Evolutionary conservation across 176 grass and related monocot species (phyloP).

Genomic region (Triticum timopheevii): DNA sequence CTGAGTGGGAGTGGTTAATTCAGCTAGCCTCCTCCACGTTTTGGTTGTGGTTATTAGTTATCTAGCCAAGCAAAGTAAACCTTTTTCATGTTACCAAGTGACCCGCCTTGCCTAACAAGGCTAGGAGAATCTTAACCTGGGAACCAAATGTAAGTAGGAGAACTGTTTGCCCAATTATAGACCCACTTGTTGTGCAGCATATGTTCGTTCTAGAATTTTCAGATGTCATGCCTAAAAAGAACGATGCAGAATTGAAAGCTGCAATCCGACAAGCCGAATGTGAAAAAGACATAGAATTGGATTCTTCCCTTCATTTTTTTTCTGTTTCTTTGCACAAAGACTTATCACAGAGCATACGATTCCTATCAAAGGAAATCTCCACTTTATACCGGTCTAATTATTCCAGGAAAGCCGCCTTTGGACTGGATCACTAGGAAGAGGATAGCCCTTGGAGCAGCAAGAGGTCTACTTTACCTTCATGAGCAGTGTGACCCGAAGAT

Average conservation of each 20-base stretch:
- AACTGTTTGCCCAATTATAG: slow-evolving; percentile 11
- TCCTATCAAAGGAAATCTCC: slow-evolving; percentile 34
- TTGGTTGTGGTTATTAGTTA: not conserved
- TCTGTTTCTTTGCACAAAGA: slow-evolving; percentile 7
- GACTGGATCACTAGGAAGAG: slow-evolving; percentile 88
- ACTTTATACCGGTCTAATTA: slow-evolving; percentile 35
- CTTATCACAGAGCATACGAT: slow-evolving; percentile 33
- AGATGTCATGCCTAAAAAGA: slow-evolving; percentile 20
- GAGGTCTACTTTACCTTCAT: slow-evolving; percentile 91
- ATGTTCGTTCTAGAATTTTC: slow-evolving; percentile 29
- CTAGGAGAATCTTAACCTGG: slow-evolving; percentile 2
- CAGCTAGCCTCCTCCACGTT: not conserved
- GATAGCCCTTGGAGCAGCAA: slow-evolving; percentile 82
- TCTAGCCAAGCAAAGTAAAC: not conserved
- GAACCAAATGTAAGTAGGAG: not conserved
- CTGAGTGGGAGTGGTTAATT: not conserved
- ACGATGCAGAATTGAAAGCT: slow-evolving; percentile 20
- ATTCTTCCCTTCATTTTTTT: slow-evolving; percentile 29
- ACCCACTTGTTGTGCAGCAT: slow-evolving; percentile 23
- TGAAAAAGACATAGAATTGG: slow-evolving; percentile 27
- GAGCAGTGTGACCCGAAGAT: slow-evolving; percentile 99
- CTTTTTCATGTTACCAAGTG: not conserved
- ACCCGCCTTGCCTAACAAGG: slow-evolving; percentile 1
- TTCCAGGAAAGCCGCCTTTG: slow-evolving; percentile 76
- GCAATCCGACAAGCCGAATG: not conserved